phyloP scores from a whole-genome alignment of 345 rosid species.

The Mallotus nudiflorus region DNA sequence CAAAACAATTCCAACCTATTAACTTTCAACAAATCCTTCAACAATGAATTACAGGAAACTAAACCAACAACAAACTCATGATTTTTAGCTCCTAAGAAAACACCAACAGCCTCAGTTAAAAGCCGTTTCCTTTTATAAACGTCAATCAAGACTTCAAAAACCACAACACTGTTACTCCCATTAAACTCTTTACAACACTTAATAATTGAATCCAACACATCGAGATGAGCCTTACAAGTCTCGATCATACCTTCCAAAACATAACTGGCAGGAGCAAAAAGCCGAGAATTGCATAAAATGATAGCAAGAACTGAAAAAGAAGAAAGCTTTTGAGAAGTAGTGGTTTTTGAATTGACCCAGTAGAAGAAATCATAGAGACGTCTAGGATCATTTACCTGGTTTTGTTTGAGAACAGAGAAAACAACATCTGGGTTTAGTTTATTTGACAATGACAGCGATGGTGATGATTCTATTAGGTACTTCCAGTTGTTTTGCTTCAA shows the following conservation, averaged over 20 bases:
- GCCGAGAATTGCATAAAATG: constrained; percentile 48
- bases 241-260: constrained; percentile 50
- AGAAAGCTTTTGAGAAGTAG: constrained; percentile 41
- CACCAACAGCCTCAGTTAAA: constrained; percentile 52
- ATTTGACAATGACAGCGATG: constrained; percentile 24
- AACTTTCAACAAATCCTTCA: constrained; percentile 59
- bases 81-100: constrained; percentile 35
- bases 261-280: constrained; percentile 38
- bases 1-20: constrained; percentile 60
- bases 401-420: constrained; percentile 51
- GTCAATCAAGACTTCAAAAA: constrained; percentile 56
- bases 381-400: constrained; percentile 45
- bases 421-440: constrained; percentile 62
- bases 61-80: constrained; percentile 39
- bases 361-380: constrained; percentile 63
- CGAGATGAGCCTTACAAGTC: constrained; percentile 36
- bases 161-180: constrained; percentile 20
- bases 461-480: constrained; percentile 39
- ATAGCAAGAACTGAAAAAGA: constrained; percentile 58
- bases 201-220: constrained; percentile 51
- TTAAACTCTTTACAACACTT: constrained; percentile 40
- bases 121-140: constrained; percentile 49
- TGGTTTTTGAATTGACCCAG: constrained; percentile 46
- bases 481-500: constrained; percentile 55
- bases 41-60: constrained; percentile 52